These are phyloP conservation scores for Ogataea minuta DNA, from an alignment of 805 yeast species.

Conservation along the genomic window DNA sequence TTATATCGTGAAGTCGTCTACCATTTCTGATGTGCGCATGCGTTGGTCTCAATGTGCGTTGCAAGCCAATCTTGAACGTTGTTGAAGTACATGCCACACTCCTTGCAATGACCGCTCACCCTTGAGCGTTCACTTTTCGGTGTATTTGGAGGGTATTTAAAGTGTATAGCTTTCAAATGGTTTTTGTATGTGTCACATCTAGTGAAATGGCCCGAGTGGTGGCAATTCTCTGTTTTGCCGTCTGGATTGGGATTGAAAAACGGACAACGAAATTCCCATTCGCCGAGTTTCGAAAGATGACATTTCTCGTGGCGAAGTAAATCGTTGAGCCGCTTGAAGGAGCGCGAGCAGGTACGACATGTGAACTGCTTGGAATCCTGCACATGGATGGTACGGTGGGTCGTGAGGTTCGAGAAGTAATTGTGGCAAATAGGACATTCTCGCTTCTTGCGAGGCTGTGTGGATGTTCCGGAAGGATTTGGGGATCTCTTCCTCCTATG, in stretches of 20 bases:
- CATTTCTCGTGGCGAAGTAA: slow-evolving; percentile 80
- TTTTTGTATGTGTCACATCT: slow-evolving; percentile 91
- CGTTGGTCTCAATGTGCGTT: slow-evolving; percentile 60
- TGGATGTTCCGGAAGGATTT: slow-evolving; percentile 7
- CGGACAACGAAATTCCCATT: slow-evolving; percentile 76
- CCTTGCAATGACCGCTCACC: slow-evolving; percentile 73
- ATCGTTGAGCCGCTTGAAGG: slow-evolving; percentile 87
- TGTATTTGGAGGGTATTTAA: slow-evolving; percentile 84
- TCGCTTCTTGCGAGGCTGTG: slow-evolving; percentile 33
- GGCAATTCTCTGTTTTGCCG: slow-evolving; percentile 45
- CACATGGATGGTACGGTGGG: slow-evolving; percentile 79
- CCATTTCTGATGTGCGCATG: slow-evolving; percentile 31
- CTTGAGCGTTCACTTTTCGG: slow-evolving; percentile 69
- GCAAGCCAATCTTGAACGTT: slow-evolving; percentile 80
- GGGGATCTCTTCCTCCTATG: slow-evolving; percentile 6
- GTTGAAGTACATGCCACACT: slow-evolving; percentile 63
- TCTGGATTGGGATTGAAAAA: slow-evolving; percentile 47
- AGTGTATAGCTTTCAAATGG: slow-evolving; percentile 86
- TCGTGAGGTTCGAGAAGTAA: slow-evolving; percentile 74
- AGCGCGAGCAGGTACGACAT: slow-evolving; percentile 76
- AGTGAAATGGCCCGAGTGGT: slow-evolving; percentile 79
- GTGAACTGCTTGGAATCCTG: slow-evolving; percentile 73
- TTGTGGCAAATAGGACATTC: slow-evolving; percentile 39
- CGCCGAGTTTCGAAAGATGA: slow-evolving; percentile 75
- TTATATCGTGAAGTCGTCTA: slow-evolving; percentile 3